These are phyloP conservation scores for Rubus parviflorus DNA, from an alignment of 306 rosid species.

Conservation along the genomic window DNA sequence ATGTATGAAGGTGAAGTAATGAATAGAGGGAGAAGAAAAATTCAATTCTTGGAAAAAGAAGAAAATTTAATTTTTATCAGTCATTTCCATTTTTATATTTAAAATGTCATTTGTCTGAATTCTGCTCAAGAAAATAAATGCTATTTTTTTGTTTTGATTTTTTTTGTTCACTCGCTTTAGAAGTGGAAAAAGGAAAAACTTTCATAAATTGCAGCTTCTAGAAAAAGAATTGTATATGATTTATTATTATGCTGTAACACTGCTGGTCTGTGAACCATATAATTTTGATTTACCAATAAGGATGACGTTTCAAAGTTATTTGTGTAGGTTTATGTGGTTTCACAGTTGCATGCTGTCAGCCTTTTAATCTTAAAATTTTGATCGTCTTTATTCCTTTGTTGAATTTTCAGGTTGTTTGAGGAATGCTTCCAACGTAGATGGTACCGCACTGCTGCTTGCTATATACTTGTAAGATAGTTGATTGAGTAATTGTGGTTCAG, in stretches of 20 bases:
- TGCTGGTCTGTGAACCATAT: background rate
- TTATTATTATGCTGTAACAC: no score
- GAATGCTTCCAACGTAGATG: slow-evolving; percentile 99
- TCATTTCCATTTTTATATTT: background rate
- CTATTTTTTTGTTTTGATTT: background rate
- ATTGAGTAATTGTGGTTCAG: slow-evolving; percentile 13
- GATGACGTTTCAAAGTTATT: slow-evolving; percentile 2
- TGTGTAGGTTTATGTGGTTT: background rate
- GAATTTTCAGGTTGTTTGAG: slow-evolving; percentile 78
- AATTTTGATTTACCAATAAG: background rate
- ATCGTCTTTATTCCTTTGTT: background rate
- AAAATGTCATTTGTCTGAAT: background rate
- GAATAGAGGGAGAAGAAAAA: no score
- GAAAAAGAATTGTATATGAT: no score
- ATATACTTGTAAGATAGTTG: slow-evolving; percentile 72
- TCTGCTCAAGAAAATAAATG: background rate
- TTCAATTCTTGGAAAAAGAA: no score
- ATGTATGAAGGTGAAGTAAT: no score
- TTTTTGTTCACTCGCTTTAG: no score
- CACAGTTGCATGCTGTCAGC: background rate
- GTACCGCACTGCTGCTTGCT: slow-evolving; percentile 97
- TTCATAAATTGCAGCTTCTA: background rate
- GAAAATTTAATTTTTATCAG: background rate
- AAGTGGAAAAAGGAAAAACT: background rate
- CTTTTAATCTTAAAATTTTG: slow-evolving; percentile 9